Conservation (phyloP, 2,329 filamentous ascomycete species). For the Alternaria arborescens region DNA sequence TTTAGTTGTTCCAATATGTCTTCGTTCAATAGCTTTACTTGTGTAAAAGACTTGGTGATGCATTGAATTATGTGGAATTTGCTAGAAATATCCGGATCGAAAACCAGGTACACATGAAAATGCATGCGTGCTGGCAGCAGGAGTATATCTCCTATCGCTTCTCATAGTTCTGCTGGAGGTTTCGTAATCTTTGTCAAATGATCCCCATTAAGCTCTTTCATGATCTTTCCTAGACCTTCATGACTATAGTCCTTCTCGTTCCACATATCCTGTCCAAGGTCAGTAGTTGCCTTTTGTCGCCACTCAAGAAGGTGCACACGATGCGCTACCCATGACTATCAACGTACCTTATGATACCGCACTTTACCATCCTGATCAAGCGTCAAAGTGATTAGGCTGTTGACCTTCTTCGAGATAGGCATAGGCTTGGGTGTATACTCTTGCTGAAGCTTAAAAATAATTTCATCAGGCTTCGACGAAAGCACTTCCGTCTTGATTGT, state of each 20-base stretch:
- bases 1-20: background rate
- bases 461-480: conserved; percentile 47
- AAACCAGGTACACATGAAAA: too few relatives aligned
- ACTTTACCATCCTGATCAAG: conserved; percentile 65
- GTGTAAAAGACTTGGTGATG: background rate
- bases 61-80: background rate
- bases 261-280: conserved; percentile 59
- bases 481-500: conserved; percentile 56
- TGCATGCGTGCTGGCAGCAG: background rate
- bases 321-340: background rate
- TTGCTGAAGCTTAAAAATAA: conserved; percentile 60
- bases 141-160: background rate
- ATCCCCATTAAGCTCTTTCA: conserved; percentile 62
- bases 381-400: conserved; percentile 62
- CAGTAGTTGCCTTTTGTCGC: background rate
- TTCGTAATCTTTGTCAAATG: conserved; percentile 56
- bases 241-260: conserved; percentile 68
- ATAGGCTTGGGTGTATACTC: conserved; percentile 57
- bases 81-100: background rate
- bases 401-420: conserved; percentile 59
- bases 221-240: conserved; percentile 60
- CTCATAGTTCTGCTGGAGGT: conserved; percentile 41
- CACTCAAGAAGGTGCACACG: background rate
- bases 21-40: background rate
- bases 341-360: conserved; percentile 61